phyloP scores from a whole-genome alignment of 345 rosid species.

The Euphorbia tirucalli region DNA sequence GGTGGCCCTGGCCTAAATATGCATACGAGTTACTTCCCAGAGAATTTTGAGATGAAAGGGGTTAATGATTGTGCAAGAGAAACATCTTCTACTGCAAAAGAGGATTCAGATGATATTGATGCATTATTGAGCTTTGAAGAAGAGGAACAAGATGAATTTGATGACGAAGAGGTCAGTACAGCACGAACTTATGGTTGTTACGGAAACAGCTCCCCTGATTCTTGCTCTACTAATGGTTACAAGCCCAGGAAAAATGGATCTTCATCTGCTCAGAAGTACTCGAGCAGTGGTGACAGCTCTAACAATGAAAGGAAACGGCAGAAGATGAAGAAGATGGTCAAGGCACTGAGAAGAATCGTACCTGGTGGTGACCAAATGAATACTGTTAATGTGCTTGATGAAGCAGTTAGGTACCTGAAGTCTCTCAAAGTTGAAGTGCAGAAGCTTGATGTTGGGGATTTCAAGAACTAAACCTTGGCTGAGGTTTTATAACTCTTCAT shows the following conservation, averaged over 20 bases:
- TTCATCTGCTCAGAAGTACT: conserved; percentile 39
- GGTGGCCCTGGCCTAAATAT: conserved; percentile 40
- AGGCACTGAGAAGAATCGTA: conserved; percentile 61
- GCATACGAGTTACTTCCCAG: conserved; percentile 37
- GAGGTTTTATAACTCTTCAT: not conserved
- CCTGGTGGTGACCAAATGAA: conserved; percentile 78
- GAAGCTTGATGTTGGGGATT: conserved; percentile 58
- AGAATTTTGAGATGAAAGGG: conserved; percentile 36
- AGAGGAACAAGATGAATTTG: conserved; percentile 36
- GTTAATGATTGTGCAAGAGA: conserved; percentile 39
- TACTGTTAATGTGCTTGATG: conserved; percentile 65
- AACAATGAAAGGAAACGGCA: conserved; percentile 49
- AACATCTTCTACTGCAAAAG: conserved; percentile 48
- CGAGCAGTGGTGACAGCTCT: conserved; percentile 36
- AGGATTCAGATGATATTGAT: conserved; percentile 86
- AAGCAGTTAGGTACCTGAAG: conserved; percentile 82
- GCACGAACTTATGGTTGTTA: conserved; percentile 51
- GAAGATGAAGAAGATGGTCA: conserved; percentile 81
- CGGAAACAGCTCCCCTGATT: conserved; percentile 51
- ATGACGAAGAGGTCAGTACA: conserved; percentile 59
- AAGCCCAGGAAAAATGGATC: conserved; percentile 36
- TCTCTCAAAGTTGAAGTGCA: conserved; percentile 75
- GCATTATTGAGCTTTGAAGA: conserved; percentile 69
- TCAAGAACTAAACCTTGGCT: conserved; percentile 38
- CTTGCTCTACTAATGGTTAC: conserved; percentile 46